Percentiles rank a stretch among this genome's conserved stretches.
Evolutionary conservation across 345 rosid genomes (phyloP).

Genomic region (Arabis alpina): DNA sequence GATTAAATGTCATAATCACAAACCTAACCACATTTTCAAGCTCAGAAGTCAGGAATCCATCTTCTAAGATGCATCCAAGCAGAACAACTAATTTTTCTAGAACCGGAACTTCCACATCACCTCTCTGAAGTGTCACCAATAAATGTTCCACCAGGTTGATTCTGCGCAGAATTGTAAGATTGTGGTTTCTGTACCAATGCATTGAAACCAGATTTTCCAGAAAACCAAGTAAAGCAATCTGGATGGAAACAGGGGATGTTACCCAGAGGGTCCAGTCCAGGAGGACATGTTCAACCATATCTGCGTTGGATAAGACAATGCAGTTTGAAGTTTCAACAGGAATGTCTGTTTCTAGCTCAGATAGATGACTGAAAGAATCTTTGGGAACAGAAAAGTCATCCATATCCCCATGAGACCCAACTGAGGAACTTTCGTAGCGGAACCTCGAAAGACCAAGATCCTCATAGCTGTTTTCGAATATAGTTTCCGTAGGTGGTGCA

Average conservation of each 20-base stretch:
- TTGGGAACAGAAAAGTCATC: constrained; percentile 91
- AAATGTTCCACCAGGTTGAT: constrained; percentile 97
- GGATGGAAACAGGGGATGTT: constrained; percentile 85
- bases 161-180: constrained; percentile 90
- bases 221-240: constrained; percentile 90
- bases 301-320: constrained; percentile 92
- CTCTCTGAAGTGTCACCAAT: constrained; percentile 94
- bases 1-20: constrained; percentile 98
- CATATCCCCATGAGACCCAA: constrained; percentile 94
- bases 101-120: constrained; percentile 98
- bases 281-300: constrained; percentile 99
- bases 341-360: constrained; percentile 91
- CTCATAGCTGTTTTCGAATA: constrained; percentile 77
- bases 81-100: constrained; percentile 94
- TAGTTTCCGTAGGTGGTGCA: constrained; percentile 55
- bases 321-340: constrained; percentile 92
- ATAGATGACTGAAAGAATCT: constrained; percentile 89
- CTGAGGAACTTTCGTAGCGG: constrained; percentile 80
- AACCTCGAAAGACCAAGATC: constrained; percentile 77
- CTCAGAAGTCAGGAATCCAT: constrained; percentile 94
- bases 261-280: constrained; percentile 99
- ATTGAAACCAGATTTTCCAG: constrained; percentile 98
- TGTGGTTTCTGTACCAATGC: constrained; percentile 99
- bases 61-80: constrained; percentile 98
- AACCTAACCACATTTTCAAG: constrained; percentile 95